Evolutionary conservation across 176 grass and related monocot species (phyloP).

Genomic region (Oryza officinalis): DNA sequence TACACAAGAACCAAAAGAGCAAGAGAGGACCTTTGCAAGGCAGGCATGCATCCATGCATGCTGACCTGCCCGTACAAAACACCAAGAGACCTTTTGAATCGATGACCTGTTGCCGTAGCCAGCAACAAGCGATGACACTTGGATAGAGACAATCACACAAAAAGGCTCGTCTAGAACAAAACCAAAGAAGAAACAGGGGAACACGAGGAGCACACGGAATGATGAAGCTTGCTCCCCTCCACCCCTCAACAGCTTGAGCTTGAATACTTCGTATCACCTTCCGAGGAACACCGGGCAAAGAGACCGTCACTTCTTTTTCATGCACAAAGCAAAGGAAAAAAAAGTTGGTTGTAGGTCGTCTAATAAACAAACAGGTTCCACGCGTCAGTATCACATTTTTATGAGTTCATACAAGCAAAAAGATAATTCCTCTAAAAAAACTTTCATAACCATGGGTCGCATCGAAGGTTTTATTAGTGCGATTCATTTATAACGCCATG

Average conservation of each 20-base stretch:
- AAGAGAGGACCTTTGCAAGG: background rate
- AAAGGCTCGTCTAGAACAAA: background rate
- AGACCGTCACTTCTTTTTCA: background rate
- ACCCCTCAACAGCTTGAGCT: background rate
- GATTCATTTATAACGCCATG: too few species aligned
- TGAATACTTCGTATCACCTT: background rate
- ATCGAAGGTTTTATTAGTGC: too few species aligned
- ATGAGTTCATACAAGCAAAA: too few species aligned
- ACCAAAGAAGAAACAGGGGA: background rate
- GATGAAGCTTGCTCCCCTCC: constrained; percentile 18
- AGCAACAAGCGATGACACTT: background rate
- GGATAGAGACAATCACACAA: background rate
- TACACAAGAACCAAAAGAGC: background rate
- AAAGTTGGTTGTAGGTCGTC: too few species aligned
- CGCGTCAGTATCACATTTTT: too few species aligned
- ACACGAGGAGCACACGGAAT: background rate
- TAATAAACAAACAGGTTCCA: too few species aligned
- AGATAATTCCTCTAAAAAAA: too few species aligned
- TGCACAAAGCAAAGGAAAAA: background rate
- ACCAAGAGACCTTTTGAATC: background rate
- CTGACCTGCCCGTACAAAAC: background rate
- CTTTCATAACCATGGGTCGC: too few species aligned
- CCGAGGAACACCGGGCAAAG: background rate
- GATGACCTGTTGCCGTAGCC: background rate
- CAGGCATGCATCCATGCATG: too few species aligned